Base-by-base conservation (phyloP, 2,329 filamentous ascomycete species). In the Trematosphaeria pertusa region DNA sequence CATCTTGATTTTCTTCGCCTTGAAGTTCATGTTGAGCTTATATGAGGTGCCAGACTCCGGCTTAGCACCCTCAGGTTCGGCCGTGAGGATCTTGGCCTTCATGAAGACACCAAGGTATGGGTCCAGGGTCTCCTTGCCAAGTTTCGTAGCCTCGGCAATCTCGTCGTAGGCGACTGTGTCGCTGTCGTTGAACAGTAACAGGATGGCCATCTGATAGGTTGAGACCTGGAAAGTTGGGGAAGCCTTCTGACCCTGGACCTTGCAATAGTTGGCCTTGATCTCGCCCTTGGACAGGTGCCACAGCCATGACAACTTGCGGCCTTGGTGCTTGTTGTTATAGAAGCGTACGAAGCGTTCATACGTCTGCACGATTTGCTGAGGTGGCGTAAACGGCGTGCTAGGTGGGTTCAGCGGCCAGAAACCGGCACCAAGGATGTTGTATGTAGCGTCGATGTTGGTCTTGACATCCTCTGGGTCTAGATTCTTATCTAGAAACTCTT, bases 241-340 rank as follows among this genome's bases (percentile, higher is more conserved):
- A 1, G 91, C 90, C 77, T 97, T 97, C 36, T 62, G 46, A 20
- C 64, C 62, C 9, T 54, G 57, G 2, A 75, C 73, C 76, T 91
- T 95, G 79, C 89, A 88, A 73, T 97, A 99, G 65, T 92, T 93
- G 28, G 92, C 89, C 73, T 92, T 93, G 50, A 99, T 84, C 73
- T 99, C 94, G 46, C 94, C 94, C 78, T 97, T 99, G 81, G 91
- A 97, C 41, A 99, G 78, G 70, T 97, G 91, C 94, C 94, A 99
- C 46, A 99, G 75, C 94, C 94, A 99, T 6, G 93, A 96, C 30
- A 99, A 81, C 76, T 97, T 99, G 51, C 94, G 89, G 26, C 94
- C 94, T 59, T 88, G 94, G 70, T 99, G 94, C 81, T 97, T 99
- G 73, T 92, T 87, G 74, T 89, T 91, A 79, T 99, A 99, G 73